phyloP scores from a whole-genome alignment of 2,329 filamentous ascomycete genomes.

The Sarocladiaceae sp. region DNA sequence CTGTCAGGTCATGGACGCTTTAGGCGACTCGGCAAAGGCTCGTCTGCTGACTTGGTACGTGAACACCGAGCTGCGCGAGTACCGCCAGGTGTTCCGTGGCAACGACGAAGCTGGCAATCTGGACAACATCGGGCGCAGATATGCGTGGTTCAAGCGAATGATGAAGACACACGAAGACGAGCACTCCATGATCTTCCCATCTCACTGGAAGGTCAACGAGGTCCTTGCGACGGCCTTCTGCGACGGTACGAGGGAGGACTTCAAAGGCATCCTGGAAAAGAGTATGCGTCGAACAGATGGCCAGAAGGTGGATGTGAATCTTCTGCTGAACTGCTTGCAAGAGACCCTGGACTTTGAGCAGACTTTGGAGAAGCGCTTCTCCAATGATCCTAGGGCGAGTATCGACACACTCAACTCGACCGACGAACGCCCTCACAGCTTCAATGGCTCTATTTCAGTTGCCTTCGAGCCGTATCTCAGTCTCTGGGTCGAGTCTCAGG shows the following conservation, averaged over 20 bases:
- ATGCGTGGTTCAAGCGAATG: slow-evolving; percentile 95
- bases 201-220: slow-evolving; percentile 86
- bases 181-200: slow-evolving; percentile 81
- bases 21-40: slow-evolving; percentile 80
- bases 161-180: slow-evolving; percentile 95
- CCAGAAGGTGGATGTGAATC: slow-evolving; percentile 80
- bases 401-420: slow-evolving; percentile 84
- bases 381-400: slow-evolving; percentile 68
- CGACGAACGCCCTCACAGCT: slow-evolving; percentile 71
- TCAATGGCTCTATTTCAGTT: slow-evolving; percentile 88
- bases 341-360: slow-evolving; percentile 98
- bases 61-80: slow-evolving; percentile 93
- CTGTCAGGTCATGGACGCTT: slow-evolving; percentile 88
- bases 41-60: slow-evolving; percentile 94
- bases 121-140: slow-evolving; percentile 92
- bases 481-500: slow-evolving; percentile 95
- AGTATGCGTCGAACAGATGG: slow-evolving; percentile 77
- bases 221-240: slow-evolving; percentile 88
- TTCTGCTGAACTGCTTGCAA: slow-evolving; percentile 83
- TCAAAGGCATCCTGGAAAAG: slow-evolving; percentile 84
- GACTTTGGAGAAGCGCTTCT: slow-evolving; percentile 78
- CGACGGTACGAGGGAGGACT: slow-evolving; percentile 92
- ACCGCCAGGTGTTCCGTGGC: slow-evolving; percentile 89
- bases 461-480: slow-evolving; percentile 97
- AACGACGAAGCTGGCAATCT: slow-evolving; percentile 95